Evolutionary conservation across 2,329 filamentous ascomycete genomes (phyloP).

Genomic region (Coniella vitis): DNA sequence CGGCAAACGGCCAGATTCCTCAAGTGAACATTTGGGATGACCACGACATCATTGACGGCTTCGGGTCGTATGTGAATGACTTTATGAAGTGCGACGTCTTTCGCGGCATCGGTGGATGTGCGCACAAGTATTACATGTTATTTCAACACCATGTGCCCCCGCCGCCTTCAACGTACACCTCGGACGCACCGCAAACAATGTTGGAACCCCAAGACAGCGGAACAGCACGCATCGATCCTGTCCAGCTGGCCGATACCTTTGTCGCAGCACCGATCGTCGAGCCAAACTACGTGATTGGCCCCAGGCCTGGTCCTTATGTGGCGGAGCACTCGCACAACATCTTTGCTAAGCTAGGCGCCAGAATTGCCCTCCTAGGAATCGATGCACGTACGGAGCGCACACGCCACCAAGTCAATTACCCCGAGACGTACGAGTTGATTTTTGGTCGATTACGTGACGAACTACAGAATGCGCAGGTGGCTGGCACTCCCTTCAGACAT

Average conservation of each 20-base stretch:
- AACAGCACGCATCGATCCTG: slow-evolving; percentile 51
- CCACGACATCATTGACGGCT: slow-evolving; percentile 66
- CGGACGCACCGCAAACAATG: slow-evolving; percentile 49
- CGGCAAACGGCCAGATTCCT: slow-evolving; percentile 84
- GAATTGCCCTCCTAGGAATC: slow-evolving; percentile 78
- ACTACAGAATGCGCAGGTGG: slow-evolving; percentile 58
- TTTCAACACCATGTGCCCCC: slow-evolving; percentile 94
- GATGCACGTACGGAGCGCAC: slow-evolving; percentile 90
- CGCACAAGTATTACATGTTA: slow-evolving; percentile 96
- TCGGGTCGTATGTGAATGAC: slow-evolving; percentile 85
- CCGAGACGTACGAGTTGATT: slow-evolving; percentile 79
- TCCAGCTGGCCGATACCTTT: slow-evolving; percentile 68
- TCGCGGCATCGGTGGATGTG: slow-evolving; percentile 80
- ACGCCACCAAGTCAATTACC: slow-evolving; percentile 89
- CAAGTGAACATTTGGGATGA: slow-evolving; percentile 99
- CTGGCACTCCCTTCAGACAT: slow-evolving; percentile 76
- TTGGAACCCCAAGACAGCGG: slow-evolving; percentile 4
- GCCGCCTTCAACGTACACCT: slow-evolving; percentile 78
- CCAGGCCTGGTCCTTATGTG: slow-evolving; percentile 81
- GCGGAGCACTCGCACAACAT: slow-evolving; percentile 80
- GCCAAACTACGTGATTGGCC: slow-evolving; percentile 70
- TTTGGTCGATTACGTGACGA: slow-evolving; percentile 68
- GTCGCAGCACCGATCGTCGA: slow-evolving; percentile 54
- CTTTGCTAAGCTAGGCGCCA: slow-evolving; percentile 74
- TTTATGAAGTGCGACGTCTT: slow-evolving; percentile 93